Base-by-base conservation (phyloP, 2,329 filamentous ascomycete genomes). In the Scedosporium aurantiacum region DNA sequence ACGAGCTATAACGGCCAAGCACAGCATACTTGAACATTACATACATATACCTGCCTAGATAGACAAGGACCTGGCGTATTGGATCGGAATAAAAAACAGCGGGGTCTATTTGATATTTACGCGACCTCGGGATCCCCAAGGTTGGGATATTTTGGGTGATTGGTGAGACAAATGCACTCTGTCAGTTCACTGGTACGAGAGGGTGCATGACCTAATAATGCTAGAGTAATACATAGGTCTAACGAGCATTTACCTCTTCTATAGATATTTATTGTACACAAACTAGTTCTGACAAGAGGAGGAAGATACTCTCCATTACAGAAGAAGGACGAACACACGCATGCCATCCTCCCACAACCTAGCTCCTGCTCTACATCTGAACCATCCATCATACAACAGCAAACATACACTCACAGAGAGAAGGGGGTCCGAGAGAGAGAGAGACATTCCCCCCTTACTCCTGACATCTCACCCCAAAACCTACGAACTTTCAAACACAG, bases 401-500 rank as follows among this genome's bases (percentile, higher is more conserved):
- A 32, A 32, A 32, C 32, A 37, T 37, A 37, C 32, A 37, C 32
- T 37, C 32, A 37, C 10, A 6, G 32, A 14, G 32, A 37, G 32
- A 7, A 28, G 27, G 27, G 27, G 7, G 14, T n/a, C n/a, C n/a
- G 28, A 37, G 32, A 16, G 16, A 16, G 23, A 28, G 16, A 56
- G 21, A 56, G 10, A 23, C 5, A 23, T 25, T 23, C n/a, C 28
- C 2, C 55, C 14, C n/a, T 14, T 41, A 7, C 55, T 5, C 23
- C 28, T 18, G n/a, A 3, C 55, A 18, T 47, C 43, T 47, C 43
- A 5, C 43, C 37, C 23, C 12, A n/a, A n/a, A n/a, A 16, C 16
- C 18, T 43, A 10, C 27, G 56, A 62, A 16, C 61, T 58, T 61
- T 65, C 63, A 55, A 65, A 65, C 23, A 65, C 32, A 7, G 64